A percentile compares a stretch with the other conserved stretches of the same genome.
These are phyloP conservation scores for Pelargonium citronellum DNA, from an alignment of 441 rosid species.

Conservation along the genomic window DNA sequence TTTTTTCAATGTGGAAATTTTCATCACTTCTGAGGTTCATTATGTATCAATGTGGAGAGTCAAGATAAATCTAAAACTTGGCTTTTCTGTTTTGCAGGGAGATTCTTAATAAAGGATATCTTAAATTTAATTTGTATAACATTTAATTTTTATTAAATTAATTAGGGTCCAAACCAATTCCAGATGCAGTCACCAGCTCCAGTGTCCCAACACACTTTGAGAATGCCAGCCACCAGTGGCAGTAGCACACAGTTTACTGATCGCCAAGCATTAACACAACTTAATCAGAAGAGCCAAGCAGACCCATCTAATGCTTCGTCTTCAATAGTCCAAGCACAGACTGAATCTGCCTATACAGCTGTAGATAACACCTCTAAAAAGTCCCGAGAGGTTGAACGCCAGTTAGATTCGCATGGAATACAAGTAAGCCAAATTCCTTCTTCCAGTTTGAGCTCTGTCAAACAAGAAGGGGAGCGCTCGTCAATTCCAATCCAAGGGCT, in stretches of 20 bases:
- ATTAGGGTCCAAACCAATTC: slow-evolving; percentile 45
- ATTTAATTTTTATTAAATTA: no score
- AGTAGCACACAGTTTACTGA: slow-evolving; percentile 37
- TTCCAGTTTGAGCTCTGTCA: slow-evolving; percentile 31
- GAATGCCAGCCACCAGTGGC: slow-evolving; percentile 40
- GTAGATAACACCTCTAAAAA: slow-evolving; percentile 45
- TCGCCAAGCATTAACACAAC: slow-evolving; percentile 28
- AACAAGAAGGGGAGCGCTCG: slow-evolving; percentile 36
- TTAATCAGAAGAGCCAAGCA: slow-evolving; percentile 30
- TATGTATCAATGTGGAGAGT: not conserved
- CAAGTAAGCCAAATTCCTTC: slow-evolving; percentile 41
- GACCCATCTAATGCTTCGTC: slow-evolving; percentile 13
- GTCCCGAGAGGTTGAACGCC: slow-evolving; percentile 27
- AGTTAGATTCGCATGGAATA: slow-evolving; percentile 42
- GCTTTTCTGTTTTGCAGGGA: slow-evolving; percentile 40
- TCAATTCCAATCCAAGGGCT: slow-evolving; percentile 51
- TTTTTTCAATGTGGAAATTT: no score
- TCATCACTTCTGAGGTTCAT: not conserved
- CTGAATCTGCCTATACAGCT: slow-evolving; percentile 33
- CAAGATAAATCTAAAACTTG: slow-evolving; percentile 18
- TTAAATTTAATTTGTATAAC: no score
- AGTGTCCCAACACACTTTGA: slow-evolving; percentile 29
- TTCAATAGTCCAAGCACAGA: slow-evolving; percentile 24
- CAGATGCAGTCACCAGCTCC: slow-evolving; percentile 48
- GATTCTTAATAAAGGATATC: no score